phyloP scores from a whole-genome alignment of 2,329 filamentous ascomycete genomes.

The Calonectria fujianensis region DNA sequence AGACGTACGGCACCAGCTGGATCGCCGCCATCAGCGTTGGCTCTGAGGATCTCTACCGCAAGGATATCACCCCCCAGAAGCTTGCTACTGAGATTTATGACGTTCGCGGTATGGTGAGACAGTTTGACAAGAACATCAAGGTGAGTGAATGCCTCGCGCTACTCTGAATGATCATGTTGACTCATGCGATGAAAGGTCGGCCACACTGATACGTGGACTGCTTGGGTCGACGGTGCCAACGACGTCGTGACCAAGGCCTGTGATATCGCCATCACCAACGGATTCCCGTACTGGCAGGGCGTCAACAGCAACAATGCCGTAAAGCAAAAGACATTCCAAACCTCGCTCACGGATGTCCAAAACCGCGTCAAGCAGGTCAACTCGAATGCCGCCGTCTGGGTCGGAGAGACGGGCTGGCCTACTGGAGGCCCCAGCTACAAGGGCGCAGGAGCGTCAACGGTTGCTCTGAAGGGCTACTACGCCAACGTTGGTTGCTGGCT shows the following conservation, averaged over 20 bases:
- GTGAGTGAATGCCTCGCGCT: constrained; percentile 3
- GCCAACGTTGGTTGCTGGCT: constrained; percentile 50
- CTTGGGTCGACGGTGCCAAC: constrained; percentile 52
- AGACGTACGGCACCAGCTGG: constrained; percentile 51
- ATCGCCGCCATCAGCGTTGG: constrained; percentile 52
- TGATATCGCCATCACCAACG: constrained; percentile 52
- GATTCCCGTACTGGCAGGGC: constrained; percentile 53
- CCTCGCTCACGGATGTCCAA: constrained; percentile 48
- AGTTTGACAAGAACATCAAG: constrained; percentile 51
- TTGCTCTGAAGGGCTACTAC: constrained; percentile 48
- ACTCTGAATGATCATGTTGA: not conserved
- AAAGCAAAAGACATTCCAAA: constrained; percentile 52
- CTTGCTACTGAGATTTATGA: constrained; percentile 53
- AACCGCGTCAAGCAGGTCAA: constrained; percentile 49
- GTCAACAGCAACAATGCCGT: constrained; percentile 51
- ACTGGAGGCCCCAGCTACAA: constrained; percentile 48
- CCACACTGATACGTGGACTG: constrained; percentile 53
- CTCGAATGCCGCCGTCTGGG: constrained; percentile 47
- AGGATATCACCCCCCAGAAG: constrained; percentile 51
- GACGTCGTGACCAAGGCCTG: constrained; percentile 51
- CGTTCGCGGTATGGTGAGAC: constrained; percentile 51
- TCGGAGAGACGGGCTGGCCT: constrained; percentile 52
- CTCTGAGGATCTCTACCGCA: constrained; percentile 52
- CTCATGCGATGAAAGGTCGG: constrained; percentile 45
- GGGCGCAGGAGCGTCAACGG: constrained; percentile 42